Conservation (phyloP, 2,329 filamentous ascomycete species). For the Cadophora luteo-olivacea region DNA sequence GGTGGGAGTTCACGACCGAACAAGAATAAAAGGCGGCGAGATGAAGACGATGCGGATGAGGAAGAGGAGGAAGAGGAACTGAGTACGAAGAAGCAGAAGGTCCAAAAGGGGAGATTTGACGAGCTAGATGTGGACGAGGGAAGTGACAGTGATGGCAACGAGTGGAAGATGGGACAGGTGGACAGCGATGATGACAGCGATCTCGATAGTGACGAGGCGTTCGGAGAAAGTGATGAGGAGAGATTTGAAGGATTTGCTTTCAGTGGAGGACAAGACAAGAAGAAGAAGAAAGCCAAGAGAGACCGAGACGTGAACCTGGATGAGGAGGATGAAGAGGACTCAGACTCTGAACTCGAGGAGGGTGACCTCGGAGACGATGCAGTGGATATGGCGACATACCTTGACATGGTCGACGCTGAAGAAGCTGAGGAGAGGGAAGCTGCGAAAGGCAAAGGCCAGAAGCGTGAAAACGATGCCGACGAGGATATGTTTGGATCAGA, state of each 20-base stretch:
- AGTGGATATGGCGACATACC: constrained; percentile 44
- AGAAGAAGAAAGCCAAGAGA: constrained; percentile 55
- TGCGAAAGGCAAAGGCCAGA: constrained; percentile 43
- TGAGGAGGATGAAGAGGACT: constrained; percentile 50
- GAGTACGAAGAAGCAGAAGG: constrained; percentile 43
- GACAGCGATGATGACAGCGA: constrained; percentile 72
- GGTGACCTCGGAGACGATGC: constrained; percentile 66
- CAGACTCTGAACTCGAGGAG: constrained; percentile 63
- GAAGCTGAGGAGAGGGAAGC: constrained; percentile 66
- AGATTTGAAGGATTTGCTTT: constrained; percentile 72
- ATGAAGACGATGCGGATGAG: constrained; percentile 52
- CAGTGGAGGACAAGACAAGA: constrained; percentile 61
- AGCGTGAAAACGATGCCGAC: constrained; percentile 45
- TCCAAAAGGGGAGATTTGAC: constrained; percentile 42
- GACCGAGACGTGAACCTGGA: constrained; percentile 56
- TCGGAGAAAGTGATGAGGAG: constrained; percentile 75
- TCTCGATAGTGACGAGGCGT: constrained; percentile 74
- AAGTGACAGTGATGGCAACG: constrained; percentile 72
- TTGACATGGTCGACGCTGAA: constrained; percentile 55
- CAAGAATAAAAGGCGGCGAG: constrained; percentile 49
- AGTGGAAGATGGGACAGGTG: constrained; percentile 71
- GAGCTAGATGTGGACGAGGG: constrained; percentile 62
- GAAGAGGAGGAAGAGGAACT: constrained; percentile 47
- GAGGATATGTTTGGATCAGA: constrained; percentile 52
- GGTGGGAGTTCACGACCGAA: constrained; percentile 48